Evolutionary conservation across 2,329 filamentous ascomycete species (phyloP).

Genomic region (Cordyceps tenuipes): DNA sequence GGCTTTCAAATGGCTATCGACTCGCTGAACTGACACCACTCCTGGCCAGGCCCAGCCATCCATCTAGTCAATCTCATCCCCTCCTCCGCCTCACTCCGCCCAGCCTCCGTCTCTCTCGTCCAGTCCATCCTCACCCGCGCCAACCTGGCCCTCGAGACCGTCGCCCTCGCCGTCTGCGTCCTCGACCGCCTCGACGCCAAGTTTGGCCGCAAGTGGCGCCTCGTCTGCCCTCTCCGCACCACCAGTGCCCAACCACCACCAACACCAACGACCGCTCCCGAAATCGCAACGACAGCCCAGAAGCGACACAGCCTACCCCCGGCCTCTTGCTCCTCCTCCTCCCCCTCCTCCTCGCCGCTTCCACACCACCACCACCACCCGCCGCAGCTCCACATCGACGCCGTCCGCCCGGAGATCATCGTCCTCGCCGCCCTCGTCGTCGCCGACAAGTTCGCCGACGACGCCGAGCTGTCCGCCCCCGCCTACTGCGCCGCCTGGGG

Average conservation of each 20-base stretch:
- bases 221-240: conserved; percentile 42
- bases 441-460: conserved; percentile 58
- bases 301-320: conserved; percentile 42
- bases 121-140: conserved; percentile 53
- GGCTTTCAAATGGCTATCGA: background rate
- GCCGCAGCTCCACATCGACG: conserved; percentile 48
- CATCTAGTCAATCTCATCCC: conserved; percentile 61
- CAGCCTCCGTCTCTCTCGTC: conserved; percentile 49
- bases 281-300: background rate
- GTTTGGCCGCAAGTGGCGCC: conserved; percentile 55
- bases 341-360: conserved; percentile 25
- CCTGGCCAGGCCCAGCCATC: conserved; percentile 51
- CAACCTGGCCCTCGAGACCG: conserved; percentile 49
- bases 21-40: too few relatives aligned
- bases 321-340: too few relatives aligned
- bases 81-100: conserved; percentile 50
- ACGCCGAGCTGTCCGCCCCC: conserved; percentile 44
- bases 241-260: too few relatives aligned
- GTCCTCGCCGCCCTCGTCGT: conserved; percentile 55
- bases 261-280: background rate
- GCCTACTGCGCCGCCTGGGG: conserved; percentile 50
- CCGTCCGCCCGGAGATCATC: conserved; percentile 53
- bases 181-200: conserved; percentile 55
- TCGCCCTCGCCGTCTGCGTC: conserved; percentile 58
- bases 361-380: conserved; percentile 18